These are phyloP conservation scores for Picochlorum sp. DNA, from an alignment of 139 green algal species.

Conservation along the genomic window DNA sequence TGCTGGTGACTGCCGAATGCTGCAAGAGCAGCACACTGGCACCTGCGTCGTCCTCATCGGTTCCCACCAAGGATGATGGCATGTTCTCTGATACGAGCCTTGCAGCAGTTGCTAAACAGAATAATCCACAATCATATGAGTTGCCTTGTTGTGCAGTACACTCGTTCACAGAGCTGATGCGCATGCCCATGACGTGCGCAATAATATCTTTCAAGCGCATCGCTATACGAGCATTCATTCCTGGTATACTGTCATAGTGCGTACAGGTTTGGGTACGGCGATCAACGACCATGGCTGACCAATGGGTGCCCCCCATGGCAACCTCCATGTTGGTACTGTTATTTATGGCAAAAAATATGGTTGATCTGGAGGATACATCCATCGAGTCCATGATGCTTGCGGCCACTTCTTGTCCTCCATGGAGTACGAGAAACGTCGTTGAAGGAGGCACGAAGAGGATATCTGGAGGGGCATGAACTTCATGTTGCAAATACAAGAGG, in stretches of 20 bases:
- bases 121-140: slow-evolving; percentile 59
- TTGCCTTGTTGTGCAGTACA: slow-evolving; percentile 48
- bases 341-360: slow-evolving; percentile 61
- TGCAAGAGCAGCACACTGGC: no score
- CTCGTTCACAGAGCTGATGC: neutral
- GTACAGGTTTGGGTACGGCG: slow-evolving; percentile 21
- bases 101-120: slow-evolving; percentile 44
- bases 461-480: neutral
- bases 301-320: slow-evolving; percentile 48
- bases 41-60: no score
- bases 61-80: no score
- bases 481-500: slow-evolving; percentile 46
- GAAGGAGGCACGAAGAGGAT: slow-evolving; percentile 18
- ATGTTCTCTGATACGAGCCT: neutral
- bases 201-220: slow-evolving; percentile 1
- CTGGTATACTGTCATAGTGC: slow-evolving; percentile 47
- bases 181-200: neutral
- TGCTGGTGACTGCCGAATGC: no score
- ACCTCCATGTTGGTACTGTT: slow-evolving; percentile 44
- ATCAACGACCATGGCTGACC: slow-evolving; percentile 44
- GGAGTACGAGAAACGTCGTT: slow-evolving; percentile 36
- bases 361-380: neutral
- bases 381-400: neutral
- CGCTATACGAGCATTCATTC: slow-evolving; percentile 27
- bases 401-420: neutral